Base-by-base conservation (phyloP, 257 asterid species). In the Orobanche coerulescens region DNA sequence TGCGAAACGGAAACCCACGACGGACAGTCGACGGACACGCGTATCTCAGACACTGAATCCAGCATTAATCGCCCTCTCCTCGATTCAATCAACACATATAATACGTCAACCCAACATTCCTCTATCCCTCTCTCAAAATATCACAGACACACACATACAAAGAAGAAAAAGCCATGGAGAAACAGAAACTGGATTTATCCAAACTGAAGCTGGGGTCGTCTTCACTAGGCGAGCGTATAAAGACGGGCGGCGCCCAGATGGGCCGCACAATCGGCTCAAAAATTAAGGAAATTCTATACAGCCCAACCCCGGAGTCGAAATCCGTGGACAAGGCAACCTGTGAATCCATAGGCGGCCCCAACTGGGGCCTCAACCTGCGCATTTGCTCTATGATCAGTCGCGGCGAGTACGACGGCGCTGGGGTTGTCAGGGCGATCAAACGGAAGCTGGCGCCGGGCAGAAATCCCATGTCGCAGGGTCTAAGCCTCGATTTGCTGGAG, bases 301-400 rank as follows among this genome's bases (percentile, higher is more conserved):
- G 82, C 28, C 89, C 95, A n/a, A 90, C 97, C 0, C 94, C 88
- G 0, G 97, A 90, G 64, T 87, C 96, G 25, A 87, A 78, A 69
- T 69, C 81, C 63, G 95, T 90, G 11, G 97, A 90, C 54, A 95
- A 90, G 71, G 97, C 97, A 26, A 90, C 97, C 3, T 51, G 78
- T 12, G 95, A 90, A 39, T 47, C 84, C 5, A 50, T 87, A 72
- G 72, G 56, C 24, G 96, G 81, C 49, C 90, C 95, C 12, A 85
- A 90, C 52, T 90, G 95, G 97, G 87, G 95, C n/a, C 82, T 90
- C 47, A 90, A 90, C 50, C 86, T 90, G n/a, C 85, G 97, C 57
- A 90, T 90, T 53, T 90, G 97, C 70, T 79, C 93, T 51, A 74
- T 83, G 90, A 87, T 90, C 77, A 72, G 75, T 59, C 77, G 81